Evolutionary conservation across 305 asterid genomes (phyloP), one percentile per base, ranked within the genome.

Genomic region (Solanum hybrid): DNA sequence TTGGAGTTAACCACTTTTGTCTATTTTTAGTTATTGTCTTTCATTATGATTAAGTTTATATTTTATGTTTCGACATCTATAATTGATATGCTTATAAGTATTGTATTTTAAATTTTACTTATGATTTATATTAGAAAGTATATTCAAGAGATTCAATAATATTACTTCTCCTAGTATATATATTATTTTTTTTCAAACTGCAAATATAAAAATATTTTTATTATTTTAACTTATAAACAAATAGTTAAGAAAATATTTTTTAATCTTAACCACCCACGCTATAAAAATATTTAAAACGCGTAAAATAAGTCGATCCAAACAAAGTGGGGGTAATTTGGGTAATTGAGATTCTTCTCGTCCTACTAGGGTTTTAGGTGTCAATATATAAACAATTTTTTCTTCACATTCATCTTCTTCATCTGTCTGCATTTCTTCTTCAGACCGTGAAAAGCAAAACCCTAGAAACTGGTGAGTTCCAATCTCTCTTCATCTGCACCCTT

Each of bases 361-460:
- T n/a, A 33, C 46, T 93, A 93, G 96, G 96, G 95, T 93, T 92
- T 93, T 89, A 82, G 67, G 91, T 14, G 89, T 28, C 89, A 22
- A 22, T 87, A 91, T 88, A 91, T 87, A 91, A 88, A 2, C 76
- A 13, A 84, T 64, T 64, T 29, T n/a, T 42, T 20, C 18, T 29
- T 3, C 86, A 0, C 29, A 40, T 24, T 40, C 2, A 3, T 22
- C 64, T 36, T 8, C 37, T 1, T 20, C 8, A 37, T 9, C 64
- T 46, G 35, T 12, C 6, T 16, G 14, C 57, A 34, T 11, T 26
- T 78, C 39, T 33, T 36, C 77, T 8, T 24, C 85, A 18, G 75
- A 89, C 90, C 89, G 92, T 42, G 90, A 75, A 86, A 42, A 78
- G 89, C 88, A 46, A 91, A 94, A 90, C 91, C 94, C 92, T 88